A percentile compares a stretch with the other conserved stretches of the same genome.
Evolutionary conservation across 2,329 filamentous ascomycete genomes (phyloP).

Genomic region (Fusarium napiforme): DNA sequence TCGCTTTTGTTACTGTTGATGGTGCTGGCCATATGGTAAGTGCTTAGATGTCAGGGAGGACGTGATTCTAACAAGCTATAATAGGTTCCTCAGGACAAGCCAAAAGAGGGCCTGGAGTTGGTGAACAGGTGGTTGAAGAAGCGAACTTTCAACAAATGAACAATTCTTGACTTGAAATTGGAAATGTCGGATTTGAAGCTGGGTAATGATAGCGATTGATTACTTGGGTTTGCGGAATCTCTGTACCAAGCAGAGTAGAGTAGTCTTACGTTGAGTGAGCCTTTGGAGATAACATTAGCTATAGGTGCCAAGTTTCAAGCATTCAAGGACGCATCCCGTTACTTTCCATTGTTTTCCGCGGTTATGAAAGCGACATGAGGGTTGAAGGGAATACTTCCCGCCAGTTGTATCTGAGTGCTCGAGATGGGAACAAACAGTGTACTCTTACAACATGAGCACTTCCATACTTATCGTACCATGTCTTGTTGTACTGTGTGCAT

Average conservation of each 20-base stretch:
- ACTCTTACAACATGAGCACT: not conserved
- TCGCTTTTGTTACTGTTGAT: conserved; percentile 30
- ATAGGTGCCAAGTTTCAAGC: not conserved
- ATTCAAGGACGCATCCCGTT: rapidly evolving
- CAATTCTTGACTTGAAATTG: rapidly evolving
- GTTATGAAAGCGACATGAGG: too few species aligned
- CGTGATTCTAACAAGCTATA: rapidly evolving
- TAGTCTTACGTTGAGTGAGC: rapidly evolving
- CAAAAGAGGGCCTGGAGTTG: conserved; percentile 5
- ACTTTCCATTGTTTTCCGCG: rapidly evolving
- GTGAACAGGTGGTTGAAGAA: conserved; percentile 19
- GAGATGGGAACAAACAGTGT: too few species aligned
- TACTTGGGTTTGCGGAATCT: too few species aligned
- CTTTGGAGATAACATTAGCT: not conserved
- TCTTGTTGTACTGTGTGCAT: too few species aligned
- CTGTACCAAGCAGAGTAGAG: rapidly evolving
- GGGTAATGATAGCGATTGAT: too few species aligned
- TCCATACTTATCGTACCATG: rapidly evolving
- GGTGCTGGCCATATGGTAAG: conserved; percentile 34
- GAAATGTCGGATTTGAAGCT: too few species aligned
- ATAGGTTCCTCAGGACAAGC: conserved; percentile 16
- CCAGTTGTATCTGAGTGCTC: not conserved
- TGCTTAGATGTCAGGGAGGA: rapidly evolving
- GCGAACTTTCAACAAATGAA: not conserved
- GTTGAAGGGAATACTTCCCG: rapidly evolving